Evolutionary conservation across 305 asterid genomes (phyloP), one percentile per base, ranked within the genome.

Genomic region (Stenogyne calaminthoides): DNA sequence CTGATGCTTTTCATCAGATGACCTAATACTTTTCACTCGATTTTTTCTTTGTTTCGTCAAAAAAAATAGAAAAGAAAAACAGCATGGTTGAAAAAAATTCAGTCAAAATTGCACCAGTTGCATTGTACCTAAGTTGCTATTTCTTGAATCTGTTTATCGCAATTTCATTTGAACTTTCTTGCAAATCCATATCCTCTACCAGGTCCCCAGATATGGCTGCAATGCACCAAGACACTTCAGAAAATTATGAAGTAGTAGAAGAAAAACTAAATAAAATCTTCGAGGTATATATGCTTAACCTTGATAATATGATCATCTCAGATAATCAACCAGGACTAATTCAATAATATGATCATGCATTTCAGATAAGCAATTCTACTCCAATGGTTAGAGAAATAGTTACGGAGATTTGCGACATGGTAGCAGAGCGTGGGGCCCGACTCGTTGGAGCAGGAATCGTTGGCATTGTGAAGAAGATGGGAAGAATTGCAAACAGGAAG

Each of bases 211-310:
- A 88, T 79, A 83, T 91, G 95, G 96, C 97, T 55, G 93, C 88
- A n/a, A 88, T 89, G 93, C 97, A 91, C 81, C 97, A 91, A 81
- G 97, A 89, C 84, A 83, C 87, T 9, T 85, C 96, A 25, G 92
- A 88, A 83, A 84, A 87, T 55, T 90, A 88, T 70, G 83, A 87
- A 42, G 81, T 87, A 7, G 88, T 91, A 20, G 82, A 81, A 49
- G 92, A 88, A 73, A 91, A 88, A 76, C 89, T 91, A 6, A 76
- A 55, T 54, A 87, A 83, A 60, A 77, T 85, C 11, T 88, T 88
- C 52, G 88, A 78, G 77, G 97, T 86, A 77, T 8, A 10, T 2
- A 10, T 10, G 54, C 27, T 46, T 18, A 12, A 29, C 47, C n/a
- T 18, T 7, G 55, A 4, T 47, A 47, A 49, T 49, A 7, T 6